Base-by-base conservation (phyloP, 2,329 filamentous ascomycete genomes). In the Fusarium musae region DNA sequence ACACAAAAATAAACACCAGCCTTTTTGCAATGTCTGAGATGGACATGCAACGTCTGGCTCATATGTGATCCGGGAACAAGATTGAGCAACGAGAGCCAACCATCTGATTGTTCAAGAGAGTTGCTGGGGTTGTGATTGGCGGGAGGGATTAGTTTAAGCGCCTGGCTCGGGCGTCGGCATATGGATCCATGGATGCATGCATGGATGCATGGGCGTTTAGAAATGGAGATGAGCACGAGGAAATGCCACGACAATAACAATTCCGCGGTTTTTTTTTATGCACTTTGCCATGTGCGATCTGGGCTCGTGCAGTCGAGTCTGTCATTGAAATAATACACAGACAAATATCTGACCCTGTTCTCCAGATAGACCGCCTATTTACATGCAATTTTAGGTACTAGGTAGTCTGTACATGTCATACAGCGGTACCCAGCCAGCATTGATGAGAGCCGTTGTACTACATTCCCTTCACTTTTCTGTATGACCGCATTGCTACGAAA, bases 161-260 rank as follows among this genome's bases (percentile, higher is more conserved):
- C 74, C 59, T 65, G 63, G 62, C 59, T 72, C 61, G 74, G 71
- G 46, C 39, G 54, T 36, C 62, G 73, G 70, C 72, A 73, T 70
- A 74, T 59, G 42, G 28, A 40, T 37, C 9, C 36, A 37, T 11
- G 9, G 15, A 36, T 36, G 34, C 16, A 19, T 37, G 36, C 36
- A 37, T 61, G 26, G 26, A 26, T 26, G 69, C 59, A 66, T 68
- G 39, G 47, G 72, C 72, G 72, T 75, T 37, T 65, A 73, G 53
- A 62, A 57, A 60, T 59, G 63, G 43, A 40, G 15, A 59, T 47
- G 53, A 26, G 49, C 54, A 42, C 42, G 49, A 66, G 47, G 36
- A 36, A 59, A 59, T 66, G 61, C 32, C 57, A 73, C 61, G 47
- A 67, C 44, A 63, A 61, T 23, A 39, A 39, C 28, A 43, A 44